A percentile compares a stretch with the other conserved stretches of the same genome.
Evolutionary conservation across 768 basidiomycete genomes (phyloP).

Genomic region (Tylopilus vinaceipallidus): DNA sequence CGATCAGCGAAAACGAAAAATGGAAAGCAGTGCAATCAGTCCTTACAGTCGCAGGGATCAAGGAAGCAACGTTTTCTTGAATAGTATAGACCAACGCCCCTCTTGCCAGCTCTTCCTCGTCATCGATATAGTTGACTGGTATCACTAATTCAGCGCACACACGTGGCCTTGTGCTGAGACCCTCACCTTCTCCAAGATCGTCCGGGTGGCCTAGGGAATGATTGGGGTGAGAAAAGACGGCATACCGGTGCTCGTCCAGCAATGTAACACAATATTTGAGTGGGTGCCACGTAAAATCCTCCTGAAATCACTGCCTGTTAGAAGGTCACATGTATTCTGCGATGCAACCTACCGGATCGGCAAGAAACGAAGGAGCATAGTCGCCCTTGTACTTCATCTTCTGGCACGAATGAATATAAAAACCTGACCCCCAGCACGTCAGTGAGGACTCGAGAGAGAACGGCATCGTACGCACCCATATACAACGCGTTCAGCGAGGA

Average conservation of each 20-base stretch:
- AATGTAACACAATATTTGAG: conserved; percentile 54
- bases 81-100: conserved; percentile 25
- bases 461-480: conserved; percentile 63
- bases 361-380: conserved; percentile 82
- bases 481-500: conserved; percentile 67
- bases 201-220: conserved; percentile 43
- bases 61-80: conserved; percentile 14
- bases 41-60: conserved; percentile 29
- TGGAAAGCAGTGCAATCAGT: neutral
- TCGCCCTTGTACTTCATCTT: conserved; percentile 99
- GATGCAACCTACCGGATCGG: conserved; percentile 81
- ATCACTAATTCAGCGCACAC: conserved; percentile 8
- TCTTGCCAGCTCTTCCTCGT: conserved; percentile 22
- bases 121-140: conserved; percentile 11
- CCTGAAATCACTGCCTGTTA: conserved; percentile 41
- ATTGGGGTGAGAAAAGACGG: conserved; percentile 63
- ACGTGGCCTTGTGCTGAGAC: neutral
- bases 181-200: conserved; percentile 28
- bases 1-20: conserved; percentile 5
- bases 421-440: conserved; percentile 50
- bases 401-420: conserved; percentile 85
- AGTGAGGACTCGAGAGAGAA: neutral
- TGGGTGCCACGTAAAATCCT: conserved; percentile 75
- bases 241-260: conserved; percentile 70
- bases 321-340: too few species aligned